Conservation (phyloP, 1,284 basidiomycete genomes). For the Inonotus hispidus region DNA sequence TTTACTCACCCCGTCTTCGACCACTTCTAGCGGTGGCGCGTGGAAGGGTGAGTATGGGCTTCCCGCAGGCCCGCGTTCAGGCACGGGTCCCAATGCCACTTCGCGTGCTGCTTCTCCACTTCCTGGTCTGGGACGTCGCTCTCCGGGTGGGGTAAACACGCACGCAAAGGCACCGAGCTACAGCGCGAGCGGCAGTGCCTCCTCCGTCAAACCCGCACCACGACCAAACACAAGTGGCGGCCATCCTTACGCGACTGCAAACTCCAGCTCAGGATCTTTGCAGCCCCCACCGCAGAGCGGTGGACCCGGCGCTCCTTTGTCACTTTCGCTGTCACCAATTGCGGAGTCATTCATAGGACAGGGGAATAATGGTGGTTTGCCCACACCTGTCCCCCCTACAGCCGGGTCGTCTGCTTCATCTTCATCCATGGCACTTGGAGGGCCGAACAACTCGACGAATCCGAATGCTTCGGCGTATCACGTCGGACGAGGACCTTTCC, state of each 20-base stretch:
- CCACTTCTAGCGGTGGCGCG: constrained; percentile 17
- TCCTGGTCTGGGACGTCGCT: constrained; percentile 21
- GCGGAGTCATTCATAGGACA: constrained; percentile 49
- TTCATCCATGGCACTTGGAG: background rate
- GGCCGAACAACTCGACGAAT: background rate
- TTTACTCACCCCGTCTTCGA: constrained; percentile 11
- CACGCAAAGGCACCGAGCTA: constrained; percentile 13
- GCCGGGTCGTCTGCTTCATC: constrained; percentile 4
- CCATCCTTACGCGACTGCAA: constrained; percentile 13
- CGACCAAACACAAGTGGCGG: constrained; percentile 15
- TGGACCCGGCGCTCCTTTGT: constrained; percentile 14
- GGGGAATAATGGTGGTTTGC: constrained; percentile 19
- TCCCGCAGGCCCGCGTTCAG: constrained; percentile 55
- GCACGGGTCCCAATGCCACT: constrained; percentile 26
- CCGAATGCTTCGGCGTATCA: constrained; percentile 33
- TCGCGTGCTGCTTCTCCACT: constrained; percentile 31
- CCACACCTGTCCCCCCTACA: constrained; percentile 6
- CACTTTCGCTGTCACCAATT: constrained; percentile 56
- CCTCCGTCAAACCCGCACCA: background rate
- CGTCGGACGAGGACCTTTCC: constrained; percentile 51
- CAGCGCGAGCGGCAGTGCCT: background rate
- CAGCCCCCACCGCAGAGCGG: constrained; percentile 9
- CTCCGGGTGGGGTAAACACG: constrained; percentile 1
- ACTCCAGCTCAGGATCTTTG: background rate
- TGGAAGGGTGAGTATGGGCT: constrained; percentile 50